Percentiles rank a stretch among this genome's conserved stretches.
These are phyloP conservation scores for Aphanomyces cochlioides DNA, from an alignment of 352 stramenopile genomes.

Conservation along the genomic window DNA sequence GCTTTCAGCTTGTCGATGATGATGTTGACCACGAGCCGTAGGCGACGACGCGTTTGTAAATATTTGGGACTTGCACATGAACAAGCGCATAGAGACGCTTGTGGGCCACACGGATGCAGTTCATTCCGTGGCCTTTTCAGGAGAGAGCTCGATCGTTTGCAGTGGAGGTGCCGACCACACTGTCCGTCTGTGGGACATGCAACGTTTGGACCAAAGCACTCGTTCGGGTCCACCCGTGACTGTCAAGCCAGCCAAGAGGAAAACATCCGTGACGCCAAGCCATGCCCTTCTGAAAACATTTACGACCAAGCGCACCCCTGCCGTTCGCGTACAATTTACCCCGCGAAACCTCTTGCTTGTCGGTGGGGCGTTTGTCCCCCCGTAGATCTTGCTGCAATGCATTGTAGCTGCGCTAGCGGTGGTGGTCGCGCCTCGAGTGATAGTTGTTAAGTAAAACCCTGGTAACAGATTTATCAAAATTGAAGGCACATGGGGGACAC, in stretches of 20 bases:
- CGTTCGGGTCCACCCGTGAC: neutral
- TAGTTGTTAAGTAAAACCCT: too few relatives aligned
- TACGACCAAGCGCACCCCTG: constrained; percentile 79
- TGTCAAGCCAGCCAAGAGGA: constrained; percentile 21
- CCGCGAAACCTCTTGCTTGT: constrained; percentile 73
- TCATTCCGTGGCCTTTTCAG: constrained; percentile 72
- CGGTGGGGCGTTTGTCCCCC: constrained; percentile 45
- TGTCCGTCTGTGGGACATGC: constrained; percentile 83
- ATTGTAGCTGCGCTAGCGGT: too few relatives aligned
- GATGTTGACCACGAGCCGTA: neutral
- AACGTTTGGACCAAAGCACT: constrained; percentile 41
- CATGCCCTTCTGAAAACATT: constrained; percentile 81
- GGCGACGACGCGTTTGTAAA: constrained; percentile 88
- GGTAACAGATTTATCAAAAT: too few relatives aligned
- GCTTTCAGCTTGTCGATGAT: neutral
- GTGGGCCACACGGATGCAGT: constrained; percentile 72
- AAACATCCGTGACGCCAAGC: constrained; percentile 40
- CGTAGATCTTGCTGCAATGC: too few relatives aligned
- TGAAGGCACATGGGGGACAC: too few relatives aligned
- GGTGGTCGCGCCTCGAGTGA: too few relatives aligned
- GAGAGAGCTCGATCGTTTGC: constrained; percentile 70
- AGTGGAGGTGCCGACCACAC: constrained; percentile 75
- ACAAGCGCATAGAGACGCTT: constrained; percentile 80
- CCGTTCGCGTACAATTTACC: constrained; percentile 80
- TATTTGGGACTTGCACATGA: constrained; percentile 91